These are phyloP conservation scores for Didymella keratinophila DNA, from an alignment of 2,329 filamentous ascomycete species.

Conservation along the genomic window DNA sequence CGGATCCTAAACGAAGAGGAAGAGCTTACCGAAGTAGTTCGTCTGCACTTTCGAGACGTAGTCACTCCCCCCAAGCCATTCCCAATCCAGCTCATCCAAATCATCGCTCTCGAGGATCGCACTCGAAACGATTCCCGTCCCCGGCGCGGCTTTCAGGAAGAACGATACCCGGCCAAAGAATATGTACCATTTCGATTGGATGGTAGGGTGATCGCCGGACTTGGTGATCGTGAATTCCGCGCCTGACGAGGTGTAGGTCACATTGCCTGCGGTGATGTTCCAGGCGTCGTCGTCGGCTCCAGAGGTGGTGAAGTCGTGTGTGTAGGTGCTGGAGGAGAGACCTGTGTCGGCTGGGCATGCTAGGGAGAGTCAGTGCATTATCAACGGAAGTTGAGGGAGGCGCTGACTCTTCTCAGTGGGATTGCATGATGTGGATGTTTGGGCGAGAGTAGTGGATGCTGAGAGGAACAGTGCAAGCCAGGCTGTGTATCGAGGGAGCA, in stretches of 20 bases:
- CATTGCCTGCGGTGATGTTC: constrained; percentile 45
- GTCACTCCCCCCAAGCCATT: constrained; percentile 72
- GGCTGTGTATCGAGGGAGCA: constrained; percentile 2
- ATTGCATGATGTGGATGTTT: constrained; percentile 53
- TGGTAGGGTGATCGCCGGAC: constrained; percentile 63
- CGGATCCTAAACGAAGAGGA: neutral
- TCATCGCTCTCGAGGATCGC: constrained; percentile 84
- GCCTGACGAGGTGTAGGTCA: constrained; percentile 53
- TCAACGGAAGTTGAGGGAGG: no score
- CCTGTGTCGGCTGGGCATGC: constrained; percentile 51
- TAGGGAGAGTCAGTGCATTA: constrained; percentile 2
- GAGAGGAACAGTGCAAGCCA: constrained; percentile 13
- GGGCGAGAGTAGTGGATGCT: constrained; percentile 34
- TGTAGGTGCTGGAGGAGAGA: constrained; percentile 45
- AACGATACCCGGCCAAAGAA: constrained; percentile 83
- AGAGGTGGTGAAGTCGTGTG: constrained; percentile 51
- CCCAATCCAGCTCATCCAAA: constrained; percentile 85
- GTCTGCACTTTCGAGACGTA: constrained; percentile 64
- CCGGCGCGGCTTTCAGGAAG: constrained; percentile 74
- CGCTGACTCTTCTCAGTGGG: constrained; percentile 44
- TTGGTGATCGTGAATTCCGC: constrained; percentile 58
- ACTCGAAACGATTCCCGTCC: constrained; percentile 77
- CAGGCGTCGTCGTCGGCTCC: constrained; percentile 36
- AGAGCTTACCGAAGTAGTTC: constrained; percentile 65
- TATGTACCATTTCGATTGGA: constrained; percentile 81